phyloP scores from a whole-genome alignment of 768 basidiomycete species.

The Xerocomus potaroensis region DNA sequence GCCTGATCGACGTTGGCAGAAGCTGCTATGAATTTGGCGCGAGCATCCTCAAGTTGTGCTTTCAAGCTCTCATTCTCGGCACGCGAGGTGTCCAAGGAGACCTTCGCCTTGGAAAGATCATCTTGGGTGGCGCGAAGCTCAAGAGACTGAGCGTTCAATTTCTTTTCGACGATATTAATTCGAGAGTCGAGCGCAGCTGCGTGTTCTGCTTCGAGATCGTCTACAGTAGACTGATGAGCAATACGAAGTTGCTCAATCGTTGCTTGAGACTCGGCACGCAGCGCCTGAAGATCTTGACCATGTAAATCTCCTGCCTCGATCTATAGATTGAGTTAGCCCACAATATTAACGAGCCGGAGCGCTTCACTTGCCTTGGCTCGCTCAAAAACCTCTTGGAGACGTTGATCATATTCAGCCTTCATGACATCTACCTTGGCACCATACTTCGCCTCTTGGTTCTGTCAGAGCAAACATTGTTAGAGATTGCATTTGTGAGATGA shows the following conservation, averaged over 20 bases:
- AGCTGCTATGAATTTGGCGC: constrained; percentile 39
- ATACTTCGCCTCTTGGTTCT: constrained; percentile 72
- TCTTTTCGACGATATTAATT: constrained; percentile 55
- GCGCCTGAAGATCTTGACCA: constrained; percentile 61
- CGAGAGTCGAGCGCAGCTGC: constrained; percentile 55
- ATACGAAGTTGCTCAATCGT: constrained; percentile 67
- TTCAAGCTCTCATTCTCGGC: constrained; percentile 54
- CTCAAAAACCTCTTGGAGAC: constrained; percentile 68
- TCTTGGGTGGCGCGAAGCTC: constrained; percentile 85
- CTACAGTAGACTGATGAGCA: constrained; percentile 57
- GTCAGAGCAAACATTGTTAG: constrained; percentile 3
- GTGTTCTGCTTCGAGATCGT: constrained; percentile 63
- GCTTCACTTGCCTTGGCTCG: constrained; percentile 61
- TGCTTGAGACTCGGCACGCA: constrained; percentile 61
- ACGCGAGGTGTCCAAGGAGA: constrained; percentile 46
- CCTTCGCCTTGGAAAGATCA: constrained; percentile 74
- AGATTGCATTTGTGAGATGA: neutral
- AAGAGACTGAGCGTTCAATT: constrained; percentile 53
- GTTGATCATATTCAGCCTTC: constrained; percentile 57
- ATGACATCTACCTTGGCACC: constrained; percentile 60
- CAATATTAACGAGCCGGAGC: neutral
- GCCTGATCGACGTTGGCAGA: constrained; percentile 45
- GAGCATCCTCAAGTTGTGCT: constrained; percentile 62
- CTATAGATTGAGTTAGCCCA: constrained; percentile 35
- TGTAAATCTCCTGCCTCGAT: constrained; percentile 69